A percentile compares a stretch with the other conserved stretches of the same genome.
Conservation (phyloP, 108 stramenopile species). For the Nitzschia palea region DNA sequence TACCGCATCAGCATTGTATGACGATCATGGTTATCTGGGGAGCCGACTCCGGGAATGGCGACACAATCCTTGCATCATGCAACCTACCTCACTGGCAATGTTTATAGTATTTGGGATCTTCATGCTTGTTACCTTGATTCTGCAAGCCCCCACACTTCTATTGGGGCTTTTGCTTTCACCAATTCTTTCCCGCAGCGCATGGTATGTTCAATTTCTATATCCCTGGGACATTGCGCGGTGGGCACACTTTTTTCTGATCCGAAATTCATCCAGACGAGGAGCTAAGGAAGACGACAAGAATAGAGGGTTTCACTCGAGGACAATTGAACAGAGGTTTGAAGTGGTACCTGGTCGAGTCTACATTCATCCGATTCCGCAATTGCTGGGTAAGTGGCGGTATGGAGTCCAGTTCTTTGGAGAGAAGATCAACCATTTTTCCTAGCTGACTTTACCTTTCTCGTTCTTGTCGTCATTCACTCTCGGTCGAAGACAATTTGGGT, state of each 20-base stretch:
- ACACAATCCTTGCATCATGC: constrained; percentile 76
- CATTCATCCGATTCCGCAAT: constrained; percentile 74
- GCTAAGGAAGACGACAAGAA: constrained; percentile 38
- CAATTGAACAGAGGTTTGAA: constrained; percentile 63
- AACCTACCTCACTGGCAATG: constrained; percentile 51
- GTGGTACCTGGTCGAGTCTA: constrained; percentile 69
- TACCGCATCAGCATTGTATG: background rate
- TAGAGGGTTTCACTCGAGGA: constrained; percentile 62
- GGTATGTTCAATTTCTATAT: constrained; percentile 81
- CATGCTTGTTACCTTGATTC: constrained; percentile 38
- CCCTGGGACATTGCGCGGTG: constrained; percentile 56
- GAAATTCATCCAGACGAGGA: constrained; percentile 16
- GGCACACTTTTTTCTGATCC: constrained; percentile 66
- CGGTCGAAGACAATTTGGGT: constrained; percentile 71
- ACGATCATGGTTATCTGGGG: constrained; percentile 9
- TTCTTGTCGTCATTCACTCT: constrained; percentile 42
- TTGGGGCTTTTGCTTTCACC: constrained; percentile 68
- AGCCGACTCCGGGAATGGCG: constrained; percentile 56
- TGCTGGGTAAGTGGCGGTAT: constrained; percentile 1
- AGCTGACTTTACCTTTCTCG: background rate
- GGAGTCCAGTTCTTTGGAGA: background rate
- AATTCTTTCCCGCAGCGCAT: constrained; percentile 42
- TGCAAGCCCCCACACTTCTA: constrained; percentile 58
- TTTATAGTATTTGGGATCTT: constrained; percentile 46
- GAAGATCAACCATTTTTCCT: background rate